Conservation (phyloP, 306 rosid species). For the Begonia loranthoides region DNA sequence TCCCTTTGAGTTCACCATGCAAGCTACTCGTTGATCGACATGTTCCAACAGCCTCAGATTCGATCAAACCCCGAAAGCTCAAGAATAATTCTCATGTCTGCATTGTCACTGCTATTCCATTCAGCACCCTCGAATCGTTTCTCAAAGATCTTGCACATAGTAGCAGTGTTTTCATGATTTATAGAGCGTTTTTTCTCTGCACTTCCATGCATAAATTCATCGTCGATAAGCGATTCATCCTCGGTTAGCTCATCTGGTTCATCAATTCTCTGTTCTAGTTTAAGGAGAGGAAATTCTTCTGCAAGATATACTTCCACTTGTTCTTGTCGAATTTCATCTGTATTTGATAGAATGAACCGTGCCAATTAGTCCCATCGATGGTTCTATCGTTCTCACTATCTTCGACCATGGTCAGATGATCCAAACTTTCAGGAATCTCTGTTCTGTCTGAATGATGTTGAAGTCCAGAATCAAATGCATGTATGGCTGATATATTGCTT, state of each 20-base stretch:
- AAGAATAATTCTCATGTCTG: constrained; percentile 40
- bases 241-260: constrained; percentile 13
- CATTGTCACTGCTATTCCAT: constrained; percentile 12
- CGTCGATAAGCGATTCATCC: constrained; percentile 9
- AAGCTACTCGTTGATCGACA: constrained; percentile 13
- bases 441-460: constrained; percentile 11
- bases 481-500: constrained; percentile 7
- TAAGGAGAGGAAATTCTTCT: too few relatives aligned
- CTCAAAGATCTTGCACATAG: constrained; percentile 6
- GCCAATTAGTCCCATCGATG: constrained; percentile 14
- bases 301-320: too few relatives aligned
- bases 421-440: constrained; percentile 23
- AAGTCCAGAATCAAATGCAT: constrained; percentile 13
- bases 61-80: constrained; percentile 49
- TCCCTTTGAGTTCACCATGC: too few relatives aligned
- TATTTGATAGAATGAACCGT: constrained; percentile 19
- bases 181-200: constrained; percentile 13
- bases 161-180: constrained; percentile 12
- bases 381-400: constrained; percentile 17
- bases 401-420: constrained; percentile 12
- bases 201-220: neutral
- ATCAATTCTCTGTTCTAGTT: constrained; percentile 1
- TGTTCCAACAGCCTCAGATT: constrained; percentile 24
- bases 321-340: too few relatives aligned
- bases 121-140: constrained; percentile 9